Evolutionary conservation across 176 grass and related monocot genomes (phyloP).

Genomic region (Bromus sterilis): DNA sequence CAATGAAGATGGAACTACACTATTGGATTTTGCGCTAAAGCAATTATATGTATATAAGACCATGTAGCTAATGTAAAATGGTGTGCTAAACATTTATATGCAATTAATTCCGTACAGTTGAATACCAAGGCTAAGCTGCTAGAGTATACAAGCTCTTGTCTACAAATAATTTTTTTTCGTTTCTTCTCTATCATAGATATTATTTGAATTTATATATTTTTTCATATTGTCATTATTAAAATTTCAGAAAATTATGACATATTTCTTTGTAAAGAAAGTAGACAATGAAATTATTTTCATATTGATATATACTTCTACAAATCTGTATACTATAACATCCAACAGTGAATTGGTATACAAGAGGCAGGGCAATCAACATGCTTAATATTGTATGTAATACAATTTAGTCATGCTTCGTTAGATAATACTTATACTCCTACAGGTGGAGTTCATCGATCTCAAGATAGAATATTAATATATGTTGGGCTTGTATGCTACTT

Average conservation of each 20-base stretch:
- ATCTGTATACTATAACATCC: too few species aligned
- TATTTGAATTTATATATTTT: background rate
- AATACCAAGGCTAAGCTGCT: too few species aligned
- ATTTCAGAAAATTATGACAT: background rate
- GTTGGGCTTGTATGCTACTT: too few species aligned
- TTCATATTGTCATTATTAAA: background rate
- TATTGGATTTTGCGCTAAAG: background rate
- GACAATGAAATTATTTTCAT: background rate
- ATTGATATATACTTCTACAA: too few species aligned
- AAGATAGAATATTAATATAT: too few species aligned
- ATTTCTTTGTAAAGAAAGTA: background rate
- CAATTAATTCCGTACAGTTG: too few species aligned
- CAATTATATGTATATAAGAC: background rate
- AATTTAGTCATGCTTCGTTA: too few species aligned
- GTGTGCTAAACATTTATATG: background rate
- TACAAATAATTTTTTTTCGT: background rate
- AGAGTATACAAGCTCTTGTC: background rate
- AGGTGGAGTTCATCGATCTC: too few species aligned
- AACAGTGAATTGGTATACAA: too few species aligned
- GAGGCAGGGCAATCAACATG: too few species aligned
- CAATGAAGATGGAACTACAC: background rate
- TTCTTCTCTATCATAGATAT: background rate
- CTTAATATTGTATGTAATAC: too few species aligned
- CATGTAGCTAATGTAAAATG: background rate
- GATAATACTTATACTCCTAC: too few species aligned